Evolutionary conservation across 768 basidiomycete species (phyloP), one percentile per base, ranked within the genome.

Genomic region (Tulasnella sp.): DNA sequence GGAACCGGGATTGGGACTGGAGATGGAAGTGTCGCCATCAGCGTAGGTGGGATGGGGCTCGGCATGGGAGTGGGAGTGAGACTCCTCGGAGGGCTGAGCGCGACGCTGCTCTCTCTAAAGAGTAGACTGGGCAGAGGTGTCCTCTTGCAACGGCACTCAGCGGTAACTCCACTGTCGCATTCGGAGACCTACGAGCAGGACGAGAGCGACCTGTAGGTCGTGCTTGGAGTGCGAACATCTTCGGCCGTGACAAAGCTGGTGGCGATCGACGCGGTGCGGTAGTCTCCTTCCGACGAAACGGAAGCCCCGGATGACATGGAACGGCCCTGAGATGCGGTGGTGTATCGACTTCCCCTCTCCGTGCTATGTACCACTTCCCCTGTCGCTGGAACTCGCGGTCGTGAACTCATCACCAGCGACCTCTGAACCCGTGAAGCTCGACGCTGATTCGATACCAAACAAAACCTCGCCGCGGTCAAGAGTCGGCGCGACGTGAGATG

Each of bases 181-280:
- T 78, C 77, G 6, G 77, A 78, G 1, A 68, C 77, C 16, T 68
- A 38, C 14, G 77, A 68, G 48, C 77, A 78, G 18, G 68, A 31
- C 18, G 71, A 40, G 6, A 71, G n/a, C 14, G 77, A 74, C 68
- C 48, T 39, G 62, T 78, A 78, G 36, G 77, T 34, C 12, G n/a
- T 42, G 58, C 77, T 52, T 36, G 62, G 40, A 34, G 68, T 73
- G 77, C 36, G 39, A 24, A 18, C 62, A 21, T 71, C 42, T 48
- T 73, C 78, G 19, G 68, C 75, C 21, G 75, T 80, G 75, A 68
- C 56, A 40, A 73, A 75, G 68, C 56, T 78, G 9, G 77, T n/a
- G 71, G 48, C 42, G 19, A 27, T 36, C 9, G 72, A 77, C 8
- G 76, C 77, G 44, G 80, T 80, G 46, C 44, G 42, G 42, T 42